Evolutionary conservation across 2,329 filamentous ascomycete genomes (phyloP).

Genomic region (Cladosporium cucumerinum): DNA sequence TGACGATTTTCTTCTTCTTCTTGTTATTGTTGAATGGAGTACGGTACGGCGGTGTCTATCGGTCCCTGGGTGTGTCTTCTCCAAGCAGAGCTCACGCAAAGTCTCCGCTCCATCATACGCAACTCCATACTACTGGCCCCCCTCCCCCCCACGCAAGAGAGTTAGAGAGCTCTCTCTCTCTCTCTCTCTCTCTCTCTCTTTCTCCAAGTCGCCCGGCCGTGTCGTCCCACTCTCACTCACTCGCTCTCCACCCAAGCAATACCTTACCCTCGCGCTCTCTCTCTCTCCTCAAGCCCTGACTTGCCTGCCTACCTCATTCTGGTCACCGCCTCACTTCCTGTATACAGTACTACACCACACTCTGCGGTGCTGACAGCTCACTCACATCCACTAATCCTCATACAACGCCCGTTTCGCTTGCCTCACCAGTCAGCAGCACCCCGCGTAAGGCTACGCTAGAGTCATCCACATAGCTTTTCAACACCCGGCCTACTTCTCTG

Average conservation of each 20-base stretch:
- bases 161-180: background rate
- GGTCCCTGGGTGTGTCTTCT: background rate
- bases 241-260: conserved; percentile 1
- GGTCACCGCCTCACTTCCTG: background rate
- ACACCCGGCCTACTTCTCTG: background rate
- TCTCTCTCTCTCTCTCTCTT: too few relatives aligned
- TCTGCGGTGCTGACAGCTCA: background rate
- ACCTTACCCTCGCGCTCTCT: background rate
- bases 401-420: background rate
- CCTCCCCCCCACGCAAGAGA: background rate
- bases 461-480: conserved; percentile 15
- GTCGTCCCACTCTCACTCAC: background rate
- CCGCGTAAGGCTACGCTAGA: conserved; percentile 3
- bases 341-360: background rate
- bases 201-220: background rate
- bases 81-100: background rate
- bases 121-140: background rate
- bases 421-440: conserved; percentile 9
- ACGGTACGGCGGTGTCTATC: background rate
- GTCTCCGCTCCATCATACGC: conserved; percentile 1
- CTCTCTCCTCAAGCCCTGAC: background rate
- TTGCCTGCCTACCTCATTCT: background rate
- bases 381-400: background rate
- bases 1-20: background rate
- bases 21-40: too few relatives aligned